These are phyloP conservation scores for Pseudopyrenochaeta lycopersici DNA, from an alignment of 2,329 filamentous ascomycete species.

Conservation along the genomic window DNA sequence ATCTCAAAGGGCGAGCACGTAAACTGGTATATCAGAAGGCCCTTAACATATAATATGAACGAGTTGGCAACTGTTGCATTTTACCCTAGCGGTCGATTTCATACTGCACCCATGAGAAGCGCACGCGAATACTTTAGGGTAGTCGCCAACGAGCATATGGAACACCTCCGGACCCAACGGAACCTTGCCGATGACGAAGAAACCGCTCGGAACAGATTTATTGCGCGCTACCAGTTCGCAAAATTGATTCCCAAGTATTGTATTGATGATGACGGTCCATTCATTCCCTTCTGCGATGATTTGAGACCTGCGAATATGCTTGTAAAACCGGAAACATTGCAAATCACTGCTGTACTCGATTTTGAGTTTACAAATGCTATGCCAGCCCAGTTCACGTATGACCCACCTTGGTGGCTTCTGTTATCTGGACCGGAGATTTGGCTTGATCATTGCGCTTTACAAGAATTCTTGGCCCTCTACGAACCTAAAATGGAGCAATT, in stretches of 20 bases:
- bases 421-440: conserved; percentile 35
- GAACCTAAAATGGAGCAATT: conserved; percentile 50
- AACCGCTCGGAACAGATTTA: conserved; percentile 34
- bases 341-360: conserved; percentile 53
- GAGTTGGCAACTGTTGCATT: conserved; percentile 32
- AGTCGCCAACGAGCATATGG: conserved; percentile 27
- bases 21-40: conserved; percentile 35
- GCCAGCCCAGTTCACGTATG: conserved; percentile 51
- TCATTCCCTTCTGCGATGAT: conserved; percentile 53
- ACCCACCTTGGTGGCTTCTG: conserved; percentile 54
- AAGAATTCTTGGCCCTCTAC: conserved; percentile 37
- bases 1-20: conserved; percentile 41
- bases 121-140: conserved; percentile 24
- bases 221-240: conserved; percentile 25
- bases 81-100: conserved; percentile 41
- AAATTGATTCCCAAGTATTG: conserved; percentile 20
- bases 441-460: conserved; percentile 26
- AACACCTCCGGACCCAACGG: conserved; percentile 31
- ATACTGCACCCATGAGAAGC: conserved; percentile 33
- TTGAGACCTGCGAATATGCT: conserved; percentile 54
- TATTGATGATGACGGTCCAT: conserved; percentile 45
- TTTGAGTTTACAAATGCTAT: conserved; percentile 55
- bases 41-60: conserved; percentile 34
- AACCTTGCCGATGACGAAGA: conserved; percentile 29
- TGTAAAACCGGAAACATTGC: conserved; percentile 45